These are phyloP conservation scores for Quercus gilva DNA, from an alignment of 306 rosid genomes.

Conservation along the genomic window DNA sequence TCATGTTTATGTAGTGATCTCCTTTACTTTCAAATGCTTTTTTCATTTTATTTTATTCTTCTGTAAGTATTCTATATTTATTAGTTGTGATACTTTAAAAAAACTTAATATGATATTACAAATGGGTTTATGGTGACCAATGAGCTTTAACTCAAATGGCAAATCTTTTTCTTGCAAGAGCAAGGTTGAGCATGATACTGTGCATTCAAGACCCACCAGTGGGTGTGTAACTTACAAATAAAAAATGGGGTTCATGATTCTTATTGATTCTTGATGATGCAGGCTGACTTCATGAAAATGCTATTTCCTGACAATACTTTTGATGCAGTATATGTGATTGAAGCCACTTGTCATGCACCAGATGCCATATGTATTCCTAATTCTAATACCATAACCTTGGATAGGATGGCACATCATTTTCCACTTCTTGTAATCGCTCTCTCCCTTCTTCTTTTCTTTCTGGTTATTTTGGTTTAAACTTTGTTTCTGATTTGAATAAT, in stretches of 20 bases:
- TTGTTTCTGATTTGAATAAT: too few relatives aligned
- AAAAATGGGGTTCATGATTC: conserved; percentile 1
- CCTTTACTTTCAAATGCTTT: background rate
- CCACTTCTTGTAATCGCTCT: background rate
- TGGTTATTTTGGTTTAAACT: too few relatives aligned
- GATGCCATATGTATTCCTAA: conserved; percentile 51
- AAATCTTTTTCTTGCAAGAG: too few relatives aligned
- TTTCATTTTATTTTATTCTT: background rate
- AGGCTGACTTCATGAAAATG: conserved; percentile 98
- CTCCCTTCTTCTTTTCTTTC: too few relatives aligned
- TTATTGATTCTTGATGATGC: conserved; percentile 28
- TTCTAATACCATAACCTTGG: background rate
- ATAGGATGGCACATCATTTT: background rate
- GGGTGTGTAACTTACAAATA: background rate
- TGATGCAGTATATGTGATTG: conserved; percentile 95
- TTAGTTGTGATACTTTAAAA: too few relatives aligned
- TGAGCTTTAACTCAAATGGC: too few relatives aligned
- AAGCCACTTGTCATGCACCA: conserved; percentile 99
- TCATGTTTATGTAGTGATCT: conserved; percentile 7
- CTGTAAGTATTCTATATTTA: background rate
- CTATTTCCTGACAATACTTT: conserved; percentile 70
- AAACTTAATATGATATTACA: too few relatives aligned
- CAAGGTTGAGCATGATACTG: too few relatives aligned
- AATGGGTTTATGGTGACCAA: background rate
- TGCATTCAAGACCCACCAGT: too few relatives aligned